Evolutionary conservation across 2,329 filamentous ascomycete genomes (phyloP), one percentile per base, ranked within the genome.

Genomic region (Gaeumannomyces sp.): DNA sequence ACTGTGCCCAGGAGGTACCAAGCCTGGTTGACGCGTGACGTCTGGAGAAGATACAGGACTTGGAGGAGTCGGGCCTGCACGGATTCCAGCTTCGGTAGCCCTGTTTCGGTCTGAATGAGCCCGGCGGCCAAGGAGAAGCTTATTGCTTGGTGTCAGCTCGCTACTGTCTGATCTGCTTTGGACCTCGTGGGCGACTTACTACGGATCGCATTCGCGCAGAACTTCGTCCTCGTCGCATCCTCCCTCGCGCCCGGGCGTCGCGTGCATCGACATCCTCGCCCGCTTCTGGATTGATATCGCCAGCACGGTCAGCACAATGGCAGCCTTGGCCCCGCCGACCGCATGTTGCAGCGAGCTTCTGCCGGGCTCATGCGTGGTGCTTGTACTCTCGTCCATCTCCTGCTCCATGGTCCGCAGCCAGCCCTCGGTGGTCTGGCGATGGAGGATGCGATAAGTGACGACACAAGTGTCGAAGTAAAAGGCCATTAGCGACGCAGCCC

Each of bases 1-100:
- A 81, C 78, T 1, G 79, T 85, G 0, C 85, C 85, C 68, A 87
- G 87, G 3, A 80, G 76, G 69, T 84, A 86, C 84, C 84, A 87
- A 28, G 82, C 83, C 58, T 85, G 81, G 64, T 87, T 87, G 69
- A 85, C 83, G 0, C 85, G 77, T 0, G 84, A 85, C 0, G 84
- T 84, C 1, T 80, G 81, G 0, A 87, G 76, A 19, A 87, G 75
- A 66, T 85, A 87, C 11, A 86, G 76, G 13, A 84, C 85, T 67
- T 85, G 83, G 1, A 84, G 76, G 0, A 87, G 71, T 29, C 83
- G 76, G 14, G 82, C 83, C 70, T 87, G 85, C 0, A 84, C 83
- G 0, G 81, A 83, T 50, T 85, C 81, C 1, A 87, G 69, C 16
- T 78, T 77, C 0, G 84, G 82, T 3, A 81, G 77, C 0, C 84